Conservation (phyloP, 2,329 filamentous ascomycete species). For the Cladosporium sphaerospermum region DNA sequence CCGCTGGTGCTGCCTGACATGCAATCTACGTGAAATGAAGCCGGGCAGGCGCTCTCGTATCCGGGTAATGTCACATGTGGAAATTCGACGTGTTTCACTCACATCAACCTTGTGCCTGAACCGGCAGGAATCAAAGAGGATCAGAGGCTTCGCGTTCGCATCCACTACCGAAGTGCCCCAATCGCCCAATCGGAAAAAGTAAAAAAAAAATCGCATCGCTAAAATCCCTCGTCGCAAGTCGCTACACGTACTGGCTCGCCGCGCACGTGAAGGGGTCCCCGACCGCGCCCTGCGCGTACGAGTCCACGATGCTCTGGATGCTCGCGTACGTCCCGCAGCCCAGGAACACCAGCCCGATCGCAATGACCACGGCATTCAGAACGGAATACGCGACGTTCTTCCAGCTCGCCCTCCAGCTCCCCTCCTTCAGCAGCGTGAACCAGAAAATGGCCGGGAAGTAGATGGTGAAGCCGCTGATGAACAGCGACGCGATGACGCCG, state of each 20-base stretch:
- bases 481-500: slow-evolving; percentile 73
- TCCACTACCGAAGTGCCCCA: too few relatives aligned
- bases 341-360: slow-evolving; percentile 71
- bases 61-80: too few relatives aligned
- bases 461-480: slow-evolving; percentile 68
- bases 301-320: slow-evolving; percentile 67
- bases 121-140: not conserved
- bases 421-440: slow-evolving; percentile 72
- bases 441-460: slow-evolving; percentile 97
- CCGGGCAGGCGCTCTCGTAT: too few relatives aligned
- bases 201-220: not conserved
- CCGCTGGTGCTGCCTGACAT: too few relatives aligned
- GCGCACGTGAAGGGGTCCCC: slow-evolving; percentile 69
- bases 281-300: slow-evolving; percentile 60
- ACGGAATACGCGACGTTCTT: slow-evolving; percentile 49
- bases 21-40: too few relatives aligned
- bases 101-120: not conserved
- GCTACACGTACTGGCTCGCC: slow-evolving; percentile 20
- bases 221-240: not conserved
- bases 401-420: slow-evolving; percentile 52
- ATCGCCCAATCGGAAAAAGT: too few relatives aligned
- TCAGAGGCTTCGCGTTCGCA: not conserved
- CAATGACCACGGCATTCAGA: slow-evolving; percentile 67
- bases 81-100: too few relatives aligned
- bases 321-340: slow-evolving; percentile 71